Evolutionary conservation across 2,329 filamentous ascomycete genomes (phyloP).

Genomic region (Alternaria incomplexa): DNA sequence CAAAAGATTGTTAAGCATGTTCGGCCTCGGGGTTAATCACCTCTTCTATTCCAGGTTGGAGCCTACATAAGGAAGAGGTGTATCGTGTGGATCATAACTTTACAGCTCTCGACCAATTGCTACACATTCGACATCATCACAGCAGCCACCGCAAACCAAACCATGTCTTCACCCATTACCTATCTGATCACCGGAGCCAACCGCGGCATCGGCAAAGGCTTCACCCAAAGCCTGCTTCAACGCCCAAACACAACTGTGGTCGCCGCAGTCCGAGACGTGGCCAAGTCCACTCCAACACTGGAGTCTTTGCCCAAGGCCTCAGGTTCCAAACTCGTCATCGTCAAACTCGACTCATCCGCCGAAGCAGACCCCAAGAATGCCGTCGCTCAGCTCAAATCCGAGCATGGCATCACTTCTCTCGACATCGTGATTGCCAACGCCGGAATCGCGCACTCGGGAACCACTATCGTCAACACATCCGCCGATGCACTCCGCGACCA

Average conservation of each 20-base stretch:
- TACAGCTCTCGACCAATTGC: background rate
- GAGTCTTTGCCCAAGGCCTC: conserved; percentile 42
- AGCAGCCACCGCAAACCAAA: no score
- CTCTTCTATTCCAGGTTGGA: background rate
- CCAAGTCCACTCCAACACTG: background rate
- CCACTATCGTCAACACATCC: background rate
- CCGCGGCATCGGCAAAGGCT: conserved; percentile 17
- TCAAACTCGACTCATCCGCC: conserved; percentile 18
- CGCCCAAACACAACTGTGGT: conserved; percentile 25
- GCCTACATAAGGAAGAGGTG: background rate
- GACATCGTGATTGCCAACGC: conserved; percentile 63
- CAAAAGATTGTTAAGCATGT: background rate
- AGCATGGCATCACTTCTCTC: conserved; percentile 49
- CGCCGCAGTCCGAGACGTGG: conserved; percentile 18
- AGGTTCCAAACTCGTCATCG: conserved; percentile 20
- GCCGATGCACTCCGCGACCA: background rate
- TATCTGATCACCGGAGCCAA: conserved; percentile 1
- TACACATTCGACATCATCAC: background rate
- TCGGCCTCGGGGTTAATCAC: background rate
- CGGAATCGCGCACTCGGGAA: conserved; percentile 40
- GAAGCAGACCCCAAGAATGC: conserved; percentile 12
- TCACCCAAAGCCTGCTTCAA: conserved; percentile 10
- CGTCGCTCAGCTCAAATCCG: conserved; percentile 2
- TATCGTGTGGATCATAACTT: background rate
- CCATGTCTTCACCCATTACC: background rate